phyloP scores from a whole-genome alignment of 306 rosid genomes.

The Bauhinia variegata region DNA sequence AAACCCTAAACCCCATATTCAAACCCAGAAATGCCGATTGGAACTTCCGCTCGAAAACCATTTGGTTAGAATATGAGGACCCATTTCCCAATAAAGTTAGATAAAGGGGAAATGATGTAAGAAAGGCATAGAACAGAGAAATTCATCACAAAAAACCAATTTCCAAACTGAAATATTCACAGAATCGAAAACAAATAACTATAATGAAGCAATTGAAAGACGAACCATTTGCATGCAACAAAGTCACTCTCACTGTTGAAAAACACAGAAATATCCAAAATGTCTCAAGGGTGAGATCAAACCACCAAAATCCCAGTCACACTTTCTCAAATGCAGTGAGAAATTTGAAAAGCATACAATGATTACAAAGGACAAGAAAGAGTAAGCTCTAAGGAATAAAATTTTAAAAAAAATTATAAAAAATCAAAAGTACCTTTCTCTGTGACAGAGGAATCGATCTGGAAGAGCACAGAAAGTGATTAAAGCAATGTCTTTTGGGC shows the following conservation, averaged over 20 bases:
- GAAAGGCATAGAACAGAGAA: neutral
- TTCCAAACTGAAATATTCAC: slow-evolving; percentile 17
- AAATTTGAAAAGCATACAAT: neutral
- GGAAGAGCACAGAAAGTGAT: slow-evolving; percentile 25
- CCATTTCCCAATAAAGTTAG: slow-evolving; percentile 3
- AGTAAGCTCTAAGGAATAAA: slow-evolving; percentile 37
- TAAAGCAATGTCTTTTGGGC: slow-evolving; percentile 18
- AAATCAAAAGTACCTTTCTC: slow-evolving; percentile 32
- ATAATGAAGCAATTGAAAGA: slow-evolving; percentile 7
- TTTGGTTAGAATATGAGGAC: neutral
- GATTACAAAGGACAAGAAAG: neutral
- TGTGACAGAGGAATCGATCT: slow-evolving; percentile 36
- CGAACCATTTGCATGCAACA: slow-evolving; percentile 55
- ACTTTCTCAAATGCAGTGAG: slow-evolving; percentile 35
- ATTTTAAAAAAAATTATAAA: neutral
- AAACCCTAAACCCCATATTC: slow-evolving; percentile 47
- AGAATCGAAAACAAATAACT: slow-evolving; percentile 19
- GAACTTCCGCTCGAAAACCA: slow-evolving; percentile 19
- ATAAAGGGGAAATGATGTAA: neutral
- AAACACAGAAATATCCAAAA: neutral
- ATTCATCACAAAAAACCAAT: slow-evolving; percentile 27
- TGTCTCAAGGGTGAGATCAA: slow-evolving; percentile 16
- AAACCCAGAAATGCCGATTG: slow-evolving; percentile 10
- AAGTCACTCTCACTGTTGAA: slow-evolving; percentile 39
- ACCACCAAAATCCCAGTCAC: slow-evolving; percentile 22